A percentile compares a stretch with the other conserved stretches of the same genome.
These are phyloP conservation scores for Trichomonas gallinae DNA, from an alignment of 208 protist genomes.

Conservation along the genomic window DNA sequence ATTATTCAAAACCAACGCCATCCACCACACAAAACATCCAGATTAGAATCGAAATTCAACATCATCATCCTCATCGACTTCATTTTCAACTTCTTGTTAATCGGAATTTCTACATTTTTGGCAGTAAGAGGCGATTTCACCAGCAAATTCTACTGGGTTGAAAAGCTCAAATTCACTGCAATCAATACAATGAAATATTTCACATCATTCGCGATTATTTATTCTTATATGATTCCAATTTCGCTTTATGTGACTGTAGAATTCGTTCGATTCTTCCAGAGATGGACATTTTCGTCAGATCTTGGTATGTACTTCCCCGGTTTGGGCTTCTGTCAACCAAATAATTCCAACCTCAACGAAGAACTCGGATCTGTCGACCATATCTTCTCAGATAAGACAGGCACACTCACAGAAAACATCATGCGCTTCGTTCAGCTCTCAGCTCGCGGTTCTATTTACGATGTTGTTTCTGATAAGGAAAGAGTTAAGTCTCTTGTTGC, in stretches of 20 bases:
- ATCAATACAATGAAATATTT: neutral
- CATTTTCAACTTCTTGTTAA: neutral
- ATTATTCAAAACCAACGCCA: conserved; percentile 23
- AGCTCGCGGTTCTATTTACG: neutral
- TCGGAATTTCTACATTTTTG: neutral
- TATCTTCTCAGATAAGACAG: conserved; percentile 56
- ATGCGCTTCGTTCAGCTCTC: conserved; percentile 33
- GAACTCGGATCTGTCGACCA: conserved; percentile 47
- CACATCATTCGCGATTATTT: conserved; percentile 26
- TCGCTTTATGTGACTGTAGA: conserved; percentile 37
- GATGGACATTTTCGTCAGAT: neutral
- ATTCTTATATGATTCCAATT: conserved; percentile 35
- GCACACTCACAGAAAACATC: conserved; percentile 50
- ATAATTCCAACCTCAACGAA: conserved; percentile 28
- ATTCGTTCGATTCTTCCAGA: conserved; percentile 27
- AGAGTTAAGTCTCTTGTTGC: neutral
- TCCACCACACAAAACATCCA: neutral
- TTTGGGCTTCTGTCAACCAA: neutral
- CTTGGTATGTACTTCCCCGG: neutral
- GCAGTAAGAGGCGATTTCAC: neutral
- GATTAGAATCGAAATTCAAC: neutral
- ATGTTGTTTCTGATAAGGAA: neutral
- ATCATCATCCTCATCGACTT: neutral
- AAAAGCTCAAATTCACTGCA: neutral
- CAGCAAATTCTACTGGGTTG: neutral